These are phyloP conservation scores for Trichoderma sp. DNA, from an alignment of 2,329 filamentous ascomycete genomes.

Conservation along the genomic window DNA sequence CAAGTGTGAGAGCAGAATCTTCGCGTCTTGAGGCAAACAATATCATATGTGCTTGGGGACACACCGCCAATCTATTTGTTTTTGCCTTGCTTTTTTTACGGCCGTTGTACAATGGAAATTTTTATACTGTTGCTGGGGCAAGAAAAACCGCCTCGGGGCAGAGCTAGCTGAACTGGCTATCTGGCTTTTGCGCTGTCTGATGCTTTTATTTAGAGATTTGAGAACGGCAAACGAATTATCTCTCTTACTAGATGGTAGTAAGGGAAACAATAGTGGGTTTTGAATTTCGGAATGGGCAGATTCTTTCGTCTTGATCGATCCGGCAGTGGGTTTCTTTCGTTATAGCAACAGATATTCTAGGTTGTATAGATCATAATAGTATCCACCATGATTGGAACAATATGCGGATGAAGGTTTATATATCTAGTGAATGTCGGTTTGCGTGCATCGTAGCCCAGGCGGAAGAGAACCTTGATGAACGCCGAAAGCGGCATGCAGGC, in stretches of 20 bases:
- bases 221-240: not conserved
- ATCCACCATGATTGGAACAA: not conserved
- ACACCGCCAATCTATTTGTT: not conserved
- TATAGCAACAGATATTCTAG: not conserved
- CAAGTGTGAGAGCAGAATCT: slow-evolving; percentile 30
- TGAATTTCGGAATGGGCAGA: not conserved
- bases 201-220: not conserved
- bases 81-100: not conserved
- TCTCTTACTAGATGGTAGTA: not conserved
- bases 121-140: not conserved
- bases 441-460: not conserved
- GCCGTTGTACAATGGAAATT: not conserved
- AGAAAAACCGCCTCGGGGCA: not conserved
- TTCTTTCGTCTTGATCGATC: not conserved
- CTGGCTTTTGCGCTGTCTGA: not conserved
- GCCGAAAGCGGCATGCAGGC: not conserved
- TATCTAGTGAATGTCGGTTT: not conserved
- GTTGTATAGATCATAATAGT: slow-evolving; percentile 8
- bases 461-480: not conserved
- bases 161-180: not conserved
- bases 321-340: not conserved
- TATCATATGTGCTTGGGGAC: not conserved
- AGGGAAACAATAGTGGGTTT: not conserved
- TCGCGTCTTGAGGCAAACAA: not conserved
- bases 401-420: not conserved